A percentile compares a stretch with the other conserved stretches of the same genome.
Conservation (phyloP, 2,329 filamentous ascomycete species). For the Calonectria fujianensis region DNA sequence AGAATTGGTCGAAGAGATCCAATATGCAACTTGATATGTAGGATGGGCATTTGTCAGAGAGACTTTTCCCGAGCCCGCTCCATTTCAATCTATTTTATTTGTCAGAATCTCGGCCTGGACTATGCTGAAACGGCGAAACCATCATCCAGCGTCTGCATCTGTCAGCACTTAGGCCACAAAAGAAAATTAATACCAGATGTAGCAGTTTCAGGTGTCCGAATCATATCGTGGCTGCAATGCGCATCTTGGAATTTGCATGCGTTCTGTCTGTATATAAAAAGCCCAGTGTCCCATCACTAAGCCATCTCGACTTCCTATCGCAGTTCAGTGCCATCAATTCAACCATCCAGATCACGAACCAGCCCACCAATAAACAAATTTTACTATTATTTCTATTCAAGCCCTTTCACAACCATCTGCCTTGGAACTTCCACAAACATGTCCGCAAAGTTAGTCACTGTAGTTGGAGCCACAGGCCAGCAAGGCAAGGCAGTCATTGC, state of each 20-base stretch:
- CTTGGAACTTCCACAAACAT: background rate
- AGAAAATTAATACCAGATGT: background rate
- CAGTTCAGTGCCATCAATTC: background rate
- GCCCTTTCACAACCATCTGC: background rate
- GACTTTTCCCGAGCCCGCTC: background rate
- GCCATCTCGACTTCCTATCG: background rate
- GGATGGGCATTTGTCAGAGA: background rate
- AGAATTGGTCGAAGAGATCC: background rate
- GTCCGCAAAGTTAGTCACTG: conserved; percentile 6
- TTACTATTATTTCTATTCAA: background rate
- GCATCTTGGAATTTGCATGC: background rate
- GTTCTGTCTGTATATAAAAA: background rate
- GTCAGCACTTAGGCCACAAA: background rate
- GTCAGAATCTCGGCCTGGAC: background rate
- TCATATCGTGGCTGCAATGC: background rate
- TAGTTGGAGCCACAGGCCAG: conserved; percentile 21
- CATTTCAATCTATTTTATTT: background rate
- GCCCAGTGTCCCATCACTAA: background rate
- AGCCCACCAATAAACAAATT: background rate
- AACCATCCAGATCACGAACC: background rate
- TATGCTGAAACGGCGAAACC: background rate
- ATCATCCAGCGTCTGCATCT: background rate
- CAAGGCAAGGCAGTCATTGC: conserved; percentile 27
- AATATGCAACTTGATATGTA: background rate
- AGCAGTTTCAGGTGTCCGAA: background rate